Conservation (phyloP, 306 rosid species). For the Malus domestica region DNA sequence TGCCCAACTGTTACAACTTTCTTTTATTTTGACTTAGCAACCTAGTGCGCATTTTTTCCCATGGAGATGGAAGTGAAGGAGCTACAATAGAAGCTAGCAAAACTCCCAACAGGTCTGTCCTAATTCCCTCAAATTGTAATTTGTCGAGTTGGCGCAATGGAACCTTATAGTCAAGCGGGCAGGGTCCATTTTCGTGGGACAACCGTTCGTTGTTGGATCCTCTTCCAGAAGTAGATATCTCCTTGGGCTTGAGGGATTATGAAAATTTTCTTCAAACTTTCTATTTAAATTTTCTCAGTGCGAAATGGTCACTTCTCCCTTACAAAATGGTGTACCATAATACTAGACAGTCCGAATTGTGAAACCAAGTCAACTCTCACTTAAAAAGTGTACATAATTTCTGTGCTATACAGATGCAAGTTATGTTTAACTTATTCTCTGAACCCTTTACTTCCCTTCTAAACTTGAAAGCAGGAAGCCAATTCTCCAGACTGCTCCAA, state of each 20-base stretch:
- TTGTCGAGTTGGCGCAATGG: neutral
- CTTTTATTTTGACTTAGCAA: conserved; percentile 41
- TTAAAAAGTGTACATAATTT: neutral
- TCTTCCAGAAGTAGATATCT: neutral
- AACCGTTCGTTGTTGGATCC: neutral
- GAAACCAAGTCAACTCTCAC: neutral
- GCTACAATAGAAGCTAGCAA: conserved; percentile 40
- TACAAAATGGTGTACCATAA: neutral
- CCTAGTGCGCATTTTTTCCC: conserved; percentile 42
- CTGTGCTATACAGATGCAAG: neutral
- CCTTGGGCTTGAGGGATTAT: neutral
- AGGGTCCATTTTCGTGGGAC: neutral
- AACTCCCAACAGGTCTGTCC: conserved; percentile 35
- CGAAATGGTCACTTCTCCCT: neutral
- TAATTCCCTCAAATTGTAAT: neutral
- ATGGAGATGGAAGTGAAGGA: conserved; percentile 33
- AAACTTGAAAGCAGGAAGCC: conserved; percentile 25
- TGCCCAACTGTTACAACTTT: conserved; percentile 6
- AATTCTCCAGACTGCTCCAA: conserved; percentile 25
- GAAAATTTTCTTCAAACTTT: no score
- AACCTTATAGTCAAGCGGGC: neutral
- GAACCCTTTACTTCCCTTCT: neutral
- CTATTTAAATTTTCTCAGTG: no score
- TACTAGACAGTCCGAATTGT: neutral
- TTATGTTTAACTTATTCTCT: neutral